Evolutionary conservation across 1,284 basidiomycete genomes (phyloP).

Genomic region (Cutaneotrichosporon curvatum): DNA sequence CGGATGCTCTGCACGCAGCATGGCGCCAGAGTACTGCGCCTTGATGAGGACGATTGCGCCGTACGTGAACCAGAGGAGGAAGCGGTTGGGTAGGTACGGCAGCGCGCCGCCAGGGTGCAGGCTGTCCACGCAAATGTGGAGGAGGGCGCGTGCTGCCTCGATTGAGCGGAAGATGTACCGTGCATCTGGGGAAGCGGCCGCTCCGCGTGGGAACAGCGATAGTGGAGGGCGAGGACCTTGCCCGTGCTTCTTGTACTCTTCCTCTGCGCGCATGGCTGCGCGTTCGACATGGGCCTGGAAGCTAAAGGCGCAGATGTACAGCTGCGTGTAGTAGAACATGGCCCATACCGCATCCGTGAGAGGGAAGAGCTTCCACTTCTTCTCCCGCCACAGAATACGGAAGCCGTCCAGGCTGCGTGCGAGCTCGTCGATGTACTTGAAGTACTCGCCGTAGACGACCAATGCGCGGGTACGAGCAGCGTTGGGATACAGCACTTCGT

Average conservation of each 20-base stretch:
- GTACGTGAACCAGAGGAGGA: constrained; percentile 45
- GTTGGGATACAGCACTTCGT: constrained; percentile 45
- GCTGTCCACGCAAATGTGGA: constrained; percentile 43
- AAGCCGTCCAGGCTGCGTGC: constrained; percentile 42
- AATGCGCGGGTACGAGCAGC: constrained; percentile 38
- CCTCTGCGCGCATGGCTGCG: constrained; percentile 38
- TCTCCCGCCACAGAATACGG: constrained; percentile 38
- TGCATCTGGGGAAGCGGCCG: constrained; percentile 41
- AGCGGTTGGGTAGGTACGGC: constrained; percentile 41
- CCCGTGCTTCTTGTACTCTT: constrained; percentile 23
- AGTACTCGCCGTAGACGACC: constrained; percentile 40
- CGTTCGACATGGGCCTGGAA: constrained; percentile 47
- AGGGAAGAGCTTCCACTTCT: constrained; percentile 39
- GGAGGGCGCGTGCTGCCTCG: constrained; percentile 40
- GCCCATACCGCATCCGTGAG: constrained; percentile 38
- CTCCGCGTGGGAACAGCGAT: constrained; percentile 40
- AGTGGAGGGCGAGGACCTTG: constrained; percentile 23
- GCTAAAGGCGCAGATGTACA: constrained; percentile 45
- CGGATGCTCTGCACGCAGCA: constrained; percentile 40
- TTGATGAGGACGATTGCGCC: constrained; percentile 43
- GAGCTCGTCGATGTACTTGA: constrained; percentile 46
- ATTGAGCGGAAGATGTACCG: constrained; percentile 44
- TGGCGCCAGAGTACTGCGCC: constrained; percentile 46
- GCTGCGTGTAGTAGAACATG: constrained; percentile 40
- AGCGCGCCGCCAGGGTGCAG: constrained; percentile 42